Percentiles rank a stretch among this genome's conserved stretches.
These are phyloP conservation scores for Rhododendron simsii DNA, from an alignment of 148 eudicot genomes.

Conservation along the genomic window DNA sequence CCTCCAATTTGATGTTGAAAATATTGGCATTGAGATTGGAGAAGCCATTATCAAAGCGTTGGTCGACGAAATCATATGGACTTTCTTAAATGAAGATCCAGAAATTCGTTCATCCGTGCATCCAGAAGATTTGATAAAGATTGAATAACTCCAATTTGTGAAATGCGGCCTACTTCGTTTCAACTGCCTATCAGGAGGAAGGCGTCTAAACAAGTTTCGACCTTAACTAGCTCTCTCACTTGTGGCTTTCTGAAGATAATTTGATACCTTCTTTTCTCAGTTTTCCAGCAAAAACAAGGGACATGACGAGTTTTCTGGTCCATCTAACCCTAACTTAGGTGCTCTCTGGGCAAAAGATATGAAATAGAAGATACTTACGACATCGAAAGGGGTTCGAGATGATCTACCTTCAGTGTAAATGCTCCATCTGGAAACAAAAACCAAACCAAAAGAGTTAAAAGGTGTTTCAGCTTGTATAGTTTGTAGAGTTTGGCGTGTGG, in stretches of 20 bases:
- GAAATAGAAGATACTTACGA: not conserved
- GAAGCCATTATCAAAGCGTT: slow-evolving; percentile 60
- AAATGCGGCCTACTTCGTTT: not conserved
- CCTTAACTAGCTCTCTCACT: not conserved
- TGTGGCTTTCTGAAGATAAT: not conserved
- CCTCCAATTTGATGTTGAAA: slow-evolving; percentile 37
- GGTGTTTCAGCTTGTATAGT: not conserved
- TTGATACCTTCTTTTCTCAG: not conserved
- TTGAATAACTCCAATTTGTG: not conserved
- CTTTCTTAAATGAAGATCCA: slow-evolving; percentile 17
- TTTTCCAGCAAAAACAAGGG: not conserved
- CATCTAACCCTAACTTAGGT: slow-evolving; percentile 12
- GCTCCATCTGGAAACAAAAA: not conserved
- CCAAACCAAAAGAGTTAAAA: not conserved
- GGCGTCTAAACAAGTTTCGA: not conserved
- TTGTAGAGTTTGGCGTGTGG: slow-evolving; percentile 6
- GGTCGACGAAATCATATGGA: slow-evolving; percentile 43
- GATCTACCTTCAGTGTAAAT: not conserved
- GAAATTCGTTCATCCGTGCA: not conserved
- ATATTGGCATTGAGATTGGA: slow-evolving; percentile 46
- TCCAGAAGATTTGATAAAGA: slow-evolving; percentile 8
- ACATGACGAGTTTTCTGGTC: not conserved
- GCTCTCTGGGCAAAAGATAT: slow-evolving; percentile 7
- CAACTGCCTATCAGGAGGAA: not conserved
- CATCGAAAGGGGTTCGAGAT: not conserved